Conservation (phyloP, 495 filamentous ascomycete genomes). For the Hypoxylon trugodes region DNA sequence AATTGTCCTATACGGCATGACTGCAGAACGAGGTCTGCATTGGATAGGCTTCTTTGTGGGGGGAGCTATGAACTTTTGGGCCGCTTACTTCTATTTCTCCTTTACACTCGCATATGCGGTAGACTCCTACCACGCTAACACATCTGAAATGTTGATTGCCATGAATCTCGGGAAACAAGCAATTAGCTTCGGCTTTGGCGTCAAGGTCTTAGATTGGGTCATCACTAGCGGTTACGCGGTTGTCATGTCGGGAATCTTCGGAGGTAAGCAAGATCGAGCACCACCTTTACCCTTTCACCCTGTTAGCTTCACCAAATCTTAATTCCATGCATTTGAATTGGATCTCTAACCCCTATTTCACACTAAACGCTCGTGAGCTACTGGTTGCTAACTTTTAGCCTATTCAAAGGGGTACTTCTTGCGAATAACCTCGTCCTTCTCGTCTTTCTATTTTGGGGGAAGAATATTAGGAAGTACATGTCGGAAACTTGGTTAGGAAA, state of each 20-base stretch:
- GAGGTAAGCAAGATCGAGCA: too few species aligned
- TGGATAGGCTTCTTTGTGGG: slow-evolving; percentile 66
- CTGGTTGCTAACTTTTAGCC: too few species aligned
- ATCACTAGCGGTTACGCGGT: slow-evolving; percentile 62
- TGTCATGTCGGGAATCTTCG: slow-evolving; percentile 67
- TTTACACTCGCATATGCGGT: slow-evolving; percentile 69
- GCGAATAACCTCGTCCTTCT: slow-evolving; percentile 65
- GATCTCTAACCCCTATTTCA: too few species aligned
- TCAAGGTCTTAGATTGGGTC: slow-evolving; percentile 67
- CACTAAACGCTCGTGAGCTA: too few species aligned
- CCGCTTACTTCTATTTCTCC: slow-evolving; percentile 65
- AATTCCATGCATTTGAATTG: too few species aligned
- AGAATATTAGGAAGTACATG: slow-evolving; percentile 61
- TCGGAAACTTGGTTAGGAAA: slow-evolving; percentile 61
- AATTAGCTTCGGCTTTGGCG: slow-evolving; percentile 68
- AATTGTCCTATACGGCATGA: slow-evolving; percentile 63
- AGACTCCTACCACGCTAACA: slow-evolving; percentile 65
- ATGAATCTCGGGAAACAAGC: slow-evolving; percentile 75
- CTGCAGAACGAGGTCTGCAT: slow-evolving; percentile 61
- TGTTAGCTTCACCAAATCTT: too few species aligned
- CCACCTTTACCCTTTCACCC: too few species aligned
- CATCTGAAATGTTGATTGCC: slow-evolving; percentile 70
- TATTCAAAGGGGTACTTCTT: slow-evolving; percentile 52
- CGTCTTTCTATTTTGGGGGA: slow-evolving; percentile 66
- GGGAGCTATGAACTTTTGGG: slow-evolving; percentile 61